These are phyloP conservation scores for Rhizoctonia solani DNA, from an alignment of 1,284 basidiomycete genomes.

Conservation along the genomic window DNA sequence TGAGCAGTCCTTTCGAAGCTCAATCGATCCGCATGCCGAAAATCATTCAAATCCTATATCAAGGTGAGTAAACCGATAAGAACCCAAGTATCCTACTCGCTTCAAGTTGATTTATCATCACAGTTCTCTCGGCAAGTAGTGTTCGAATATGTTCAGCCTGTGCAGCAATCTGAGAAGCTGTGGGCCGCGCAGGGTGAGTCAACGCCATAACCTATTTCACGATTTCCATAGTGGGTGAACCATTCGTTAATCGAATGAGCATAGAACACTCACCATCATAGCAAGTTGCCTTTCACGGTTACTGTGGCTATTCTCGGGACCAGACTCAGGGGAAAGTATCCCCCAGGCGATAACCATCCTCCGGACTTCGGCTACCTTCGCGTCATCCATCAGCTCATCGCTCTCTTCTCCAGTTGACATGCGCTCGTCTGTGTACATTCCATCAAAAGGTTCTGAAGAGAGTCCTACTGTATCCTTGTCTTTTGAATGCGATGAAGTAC, in stretches of 20 bases:
- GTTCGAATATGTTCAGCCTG: slow-evolving; percentile 30
- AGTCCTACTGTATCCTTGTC: background rate
- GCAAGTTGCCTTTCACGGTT: slow-evolving; percentile 6
- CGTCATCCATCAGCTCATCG: slow-evolving; percentile 26
- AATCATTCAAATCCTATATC: slow-evolving; percentile 27
- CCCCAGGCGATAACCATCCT: slow-evolving; percentile 17
- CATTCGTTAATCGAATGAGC: background rate
- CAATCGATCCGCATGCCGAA: slow-evolving; percentile 28
- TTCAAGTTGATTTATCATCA: slow-evolving; percentile 30
- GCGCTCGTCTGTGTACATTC: background rate
- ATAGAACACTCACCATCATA: slow-evolving; percentile 11
- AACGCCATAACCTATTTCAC: slow-evolving; percentile 23
- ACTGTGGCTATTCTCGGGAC: background rate
- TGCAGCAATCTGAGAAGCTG: slow-evolving; percentile 26
- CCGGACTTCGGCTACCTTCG: slow-evolving; percentile 27
- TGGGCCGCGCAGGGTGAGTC: slow-evolving; percentile 27
- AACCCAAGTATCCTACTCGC: background rate
- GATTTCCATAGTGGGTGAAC: background rate
- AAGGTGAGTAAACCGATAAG: background rate
- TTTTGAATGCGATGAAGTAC: slow-evolving; percentile 9
- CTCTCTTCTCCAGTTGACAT: slow-evolving; percentile 8
- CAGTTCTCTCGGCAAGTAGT: slow-evolving; percentile 20
- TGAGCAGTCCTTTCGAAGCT: slow-evolving; percentile 32
- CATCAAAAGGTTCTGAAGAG: background rate
- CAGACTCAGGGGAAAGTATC: background rate